These are phyloP conservation scores for Eutypella sp. DNA, from an alignment of 2,329 filamentous ascomycete genomes.

Conservation along the genomic window DNA sequence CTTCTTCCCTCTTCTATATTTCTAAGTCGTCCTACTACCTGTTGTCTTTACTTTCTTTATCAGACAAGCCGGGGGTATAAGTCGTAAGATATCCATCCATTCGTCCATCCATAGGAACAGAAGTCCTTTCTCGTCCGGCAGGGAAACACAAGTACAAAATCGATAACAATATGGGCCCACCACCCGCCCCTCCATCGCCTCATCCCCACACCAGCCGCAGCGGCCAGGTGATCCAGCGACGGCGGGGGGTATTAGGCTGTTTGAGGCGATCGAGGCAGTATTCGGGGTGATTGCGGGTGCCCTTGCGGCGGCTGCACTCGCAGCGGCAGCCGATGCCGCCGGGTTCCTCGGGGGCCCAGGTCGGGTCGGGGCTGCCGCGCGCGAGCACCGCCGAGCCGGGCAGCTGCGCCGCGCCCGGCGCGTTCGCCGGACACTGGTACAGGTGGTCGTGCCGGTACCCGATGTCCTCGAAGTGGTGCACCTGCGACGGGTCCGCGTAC, in stretches of 20 bases:
- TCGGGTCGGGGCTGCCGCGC: slow-evolving; percentile 17
- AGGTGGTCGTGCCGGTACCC: slow-evolving; percentile 35
- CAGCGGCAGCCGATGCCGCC: slow-evolving; percentile 38
- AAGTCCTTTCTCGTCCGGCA: too few relatives aligned
- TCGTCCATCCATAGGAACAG: too few relatives aligned
- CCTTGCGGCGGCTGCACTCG: slow-evolving; percentile 30
- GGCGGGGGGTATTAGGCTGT: slow-evolving; percentile 27
- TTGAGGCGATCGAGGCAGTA: slow-evolving; percentile 35
- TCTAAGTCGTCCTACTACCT: too few relatives aligned
- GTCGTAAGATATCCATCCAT: too few relatives aligned
- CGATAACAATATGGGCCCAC: too few relatives aligned
- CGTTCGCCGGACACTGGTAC: slow-evolving; percentile 31
- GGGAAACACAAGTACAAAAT: too few relatives aligned
- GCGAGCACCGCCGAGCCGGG: slow-evolving; percentile 26
- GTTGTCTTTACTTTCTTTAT: too few relatives aligned
- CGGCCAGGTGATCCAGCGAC: slow-evolving; percentile 29
- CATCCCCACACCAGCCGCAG: slow-evolving; percentile 12
- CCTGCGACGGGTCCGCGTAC: slow-evolving; percentile 32
- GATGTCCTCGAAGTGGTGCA: slow-evolving; percentile 41
- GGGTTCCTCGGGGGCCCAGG: slow-evolving; percentile 23
- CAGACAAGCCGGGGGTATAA: too few relatives aligned
- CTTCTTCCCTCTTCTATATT: too few relatives aligned
- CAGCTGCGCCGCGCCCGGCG: slow-evolving; percentile 29
- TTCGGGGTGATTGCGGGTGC: slow-evolving; percentile 24
- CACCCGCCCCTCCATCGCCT: too few relatives aligned